Percentiles rank a stretch among this genome's conserved stretches.
Conservation (phyloP, 2,329 filamentous ascomycete genomes). For the Aspergillus alliaceus region DNA sequence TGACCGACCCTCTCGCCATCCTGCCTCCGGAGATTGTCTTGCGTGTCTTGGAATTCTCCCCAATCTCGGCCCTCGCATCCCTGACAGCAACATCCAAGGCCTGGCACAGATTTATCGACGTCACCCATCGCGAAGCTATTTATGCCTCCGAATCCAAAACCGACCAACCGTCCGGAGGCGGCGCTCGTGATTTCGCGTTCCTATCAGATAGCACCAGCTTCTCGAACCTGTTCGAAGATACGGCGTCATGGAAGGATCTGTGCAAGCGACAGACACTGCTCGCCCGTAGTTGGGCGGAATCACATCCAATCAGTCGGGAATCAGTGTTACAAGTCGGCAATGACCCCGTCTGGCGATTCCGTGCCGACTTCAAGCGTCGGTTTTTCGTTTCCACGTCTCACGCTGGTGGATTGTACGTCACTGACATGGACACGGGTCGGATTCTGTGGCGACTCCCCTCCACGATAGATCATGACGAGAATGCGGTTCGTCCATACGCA, state of each 20-base stretch:
- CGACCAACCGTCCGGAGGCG: conserved; percentile 21
- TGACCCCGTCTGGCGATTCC: conserved; percentile 48
- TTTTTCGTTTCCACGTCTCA: conserved; percentile 49
- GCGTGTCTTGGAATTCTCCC: conserved; percentile 40
- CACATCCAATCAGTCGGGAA: conserved; percentile 37
- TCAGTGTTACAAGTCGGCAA: conserved; percentile 43
- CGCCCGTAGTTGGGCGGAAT: conserved; percentile 38
- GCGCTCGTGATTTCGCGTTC: conserved; percentile 32
- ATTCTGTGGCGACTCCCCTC: conserved; percentile 41
- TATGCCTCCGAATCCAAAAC: conserved; percentile 42
- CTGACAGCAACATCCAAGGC: conserved; percentile 35
- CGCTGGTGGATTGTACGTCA: conserved; percentile 47
- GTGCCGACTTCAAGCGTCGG: conserved; percentile 48
- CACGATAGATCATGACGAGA: conserved; percentile 21
- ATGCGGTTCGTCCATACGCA: conserved; percentile 44
- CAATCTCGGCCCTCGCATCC: conserved; percentile 35
- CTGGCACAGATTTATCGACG: conserved; percentile 46
- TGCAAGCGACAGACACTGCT: conserved; percentile 45
- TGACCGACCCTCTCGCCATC: conserved; percentile 30
- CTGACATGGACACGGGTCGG: conserved; percentile 47
- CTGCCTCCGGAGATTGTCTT: conserved; percentile 44
- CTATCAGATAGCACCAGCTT: conserved; percentile 28
- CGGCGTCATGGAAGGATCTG: conserved; percentile 45
- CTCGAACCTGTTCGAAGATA: conserved; percentile 34
- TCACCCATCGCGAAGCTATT: conserved; percentile 44